These are phyloP conservation scores for Pythium rhizo-oryzae DNA, from an alignment of 352 stramenopile genomes.

Conservation along the genomic window DNA sequence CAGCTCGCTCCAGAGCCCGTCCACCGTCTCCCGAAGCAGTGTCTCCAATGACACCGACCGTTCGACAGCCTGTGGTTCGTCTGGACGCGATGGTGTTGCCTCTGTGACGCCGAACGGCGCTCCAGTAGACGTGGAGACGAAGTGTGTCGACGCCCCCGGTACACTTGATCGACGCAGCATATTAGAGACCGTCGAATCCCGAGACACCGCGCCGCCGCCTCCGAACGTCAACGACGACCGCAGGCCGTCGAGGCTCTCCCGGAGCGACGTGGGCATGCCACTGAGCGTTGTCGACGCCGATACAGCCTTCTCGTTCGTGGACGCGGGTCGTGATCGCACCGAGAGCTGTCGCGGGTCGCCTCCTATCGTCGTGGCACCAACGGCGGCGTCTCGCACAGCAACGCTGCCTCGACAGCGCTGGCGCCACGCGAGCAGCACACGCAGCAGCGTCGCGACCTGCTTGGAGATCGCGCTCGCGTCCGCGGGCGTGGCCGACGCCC, in stretches of 20 bases:
- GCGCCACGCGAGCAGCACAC: slow-evolving; percentile 46
- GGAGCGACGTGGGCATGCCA: slow-evolving; percentile 4
- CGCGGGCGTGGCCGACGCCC: slow-evolving; percentile 26
- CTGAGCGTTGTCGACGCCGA: not conserved
- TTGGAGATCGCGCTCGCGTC: slow-evolving; percentile 28
- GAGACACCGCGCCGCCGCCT: not conserved
- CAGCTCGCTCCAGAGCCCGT: slow-evolving; percentile 24
- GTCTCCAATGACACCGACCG: not conserved
- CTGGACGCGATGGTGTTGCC: not conserved
- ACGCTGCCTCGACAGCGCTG: slow-evolving; percentile 6
- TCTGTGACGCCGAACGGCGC: not conserved
- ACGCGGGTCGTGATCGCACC: not conserved
- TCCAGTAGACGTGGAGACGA: not conserved
- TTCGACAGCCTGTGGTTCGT: not conserved
- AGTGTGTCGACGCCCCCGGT: slow-evolving; percentile 2
- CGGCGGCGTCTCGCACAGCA: no score
- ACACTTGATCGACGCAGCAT: slow-evolving; percentile 18
- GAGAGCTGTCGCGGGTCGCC: not conserved
- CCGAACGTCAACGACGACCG: not conserved
- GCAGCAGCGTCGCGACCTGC: slow-evolving; percentile 48
- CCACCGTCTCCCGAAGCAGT: slow-evolving; percentile 14
- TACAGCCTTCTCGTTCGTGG: not conserved
- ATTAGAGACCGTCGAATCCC: slow-evolving; percentile 17
- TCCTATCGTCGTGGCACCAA: not conserved
- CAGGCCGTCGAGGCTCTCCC: slow-evolving; percentile 5